phyloP scores from a whole-genome alignment of 2,329 filamentous ascomycete species.

The Claviceps pazoutovae region DNA sequence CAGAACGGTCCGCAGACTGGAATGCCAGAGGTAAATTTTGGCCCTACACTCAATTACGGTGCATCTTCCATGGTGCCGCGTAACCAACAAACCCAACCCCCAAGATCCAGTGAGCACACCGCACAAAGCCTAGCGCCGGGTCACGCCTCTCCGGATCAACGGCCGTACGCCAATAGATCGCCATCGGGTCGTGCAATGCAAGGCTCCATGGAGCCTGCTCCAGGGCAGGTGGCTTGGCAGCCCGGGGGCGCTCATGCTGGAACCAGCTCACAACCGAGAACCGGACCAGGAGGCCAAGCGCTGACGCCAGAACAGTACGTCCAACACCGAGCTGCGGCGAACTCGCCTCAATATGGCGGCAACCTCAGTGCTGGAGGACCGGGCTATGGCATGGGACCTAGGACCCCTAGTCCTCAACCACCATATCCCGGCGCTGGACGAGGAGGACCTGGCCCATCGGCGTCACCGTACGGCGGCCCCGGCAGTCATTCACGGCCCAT shows the following conservation, averaged over 20 bases:
- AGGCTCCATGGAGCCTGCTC: conserved; percentile 37
- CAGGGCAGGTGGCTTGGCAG: conserved; percentile 65
- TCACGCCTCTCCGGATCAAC: conserved; percentile 18
- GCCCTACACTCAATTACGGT: conserved; percentile 60
- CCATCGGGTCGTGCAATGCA: conserved; percentile 27
- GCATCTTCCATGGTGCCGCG: conserved; percentile 17
- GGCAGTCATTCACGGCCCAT: conserved; percentile 21
- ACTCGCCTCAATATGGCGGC: conserved; percentile 43
- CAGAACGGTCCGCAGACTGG: conserved; percentile 26
- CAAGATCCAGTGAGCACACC: conserved; percentile 5
- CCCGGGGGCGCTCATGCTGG: conserved; percentile 46
- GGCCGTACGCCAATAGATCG: conserved; percentile 11
- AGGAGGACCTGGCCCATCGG: conserved; percentile 8
- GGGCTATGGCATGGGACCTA: conserved; percentile 9
- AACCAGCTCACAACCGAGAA: conserved; percentile 18
- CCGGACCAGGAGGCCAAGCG: conserved; percentile 20
- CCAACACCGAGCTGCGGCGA: conserved; percentile 52
- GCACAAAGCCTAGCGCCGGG: conserved; percentile 11
- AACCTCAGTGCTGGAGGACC: conserved; percentile 38
- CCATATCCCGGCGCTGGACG: conserved; percentile 13
- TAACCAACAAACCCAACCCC: conserved; percentile 18
- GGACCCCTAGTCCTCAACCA: conserved; percentile 16
- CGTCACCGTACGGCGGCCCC: conserved; percentile 12
- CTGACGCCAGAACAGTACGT: conserved; percentile 75
- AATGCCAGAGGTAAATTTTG: conserved; percentile 72